Percentiles rank a stretch among this genome's conserved stretches.
These are phyloP conservation scores for Allodekkera sacchari DNA, from an alignment of 805 yeast species.

Conservation along the genomic window DNA sequence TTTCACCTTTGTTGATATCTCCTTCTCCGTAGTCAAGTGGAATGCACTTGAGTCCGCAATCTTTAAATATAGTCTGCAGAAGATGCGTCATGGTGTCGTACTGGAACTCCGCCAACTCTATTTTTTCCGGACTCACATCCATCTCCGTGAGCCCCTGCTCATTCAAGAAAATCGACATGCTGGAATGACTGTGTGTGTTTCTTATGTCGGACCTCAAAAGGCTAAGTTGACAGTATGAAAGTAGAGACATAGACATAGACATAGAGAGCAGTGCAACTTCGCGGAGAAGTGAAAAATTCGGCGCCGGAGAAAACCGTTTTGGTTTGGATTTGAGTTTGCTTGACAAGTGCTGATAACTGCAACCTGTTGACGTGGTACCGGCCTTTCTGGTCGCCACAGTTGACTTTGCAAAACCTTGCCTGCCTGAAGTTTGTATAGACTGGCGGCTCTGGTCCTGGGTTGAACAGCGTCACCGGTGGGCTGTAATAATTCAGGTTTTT, in stretches of 20 bases:
- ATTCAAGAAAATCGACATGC: conserved; percentile 60
- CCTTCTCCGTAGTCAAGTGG: conserved; percentile 75
- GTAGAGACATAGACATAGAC: background rate
- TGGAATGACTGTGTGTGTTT: too few relatives aligned
- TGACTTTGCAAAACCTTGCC: too few relatives aligned
- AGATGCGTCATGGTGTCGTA: conserved; percentile 55
- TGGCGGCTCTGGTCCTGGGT: too few relatives aligned
- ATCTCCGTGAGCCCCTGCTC: conserved; percentile 31
- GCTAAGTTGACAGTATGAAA: too few relatives aligned
- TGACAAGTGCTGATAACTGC: too few relatives aligned
- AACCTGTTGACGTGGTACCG: too few relatives aligned
- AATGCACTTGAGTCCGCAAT: conserved; percentile 72
- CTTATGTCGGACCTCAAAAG: too few relatives aligned
- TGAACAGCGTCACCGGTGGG: too few relatives aligned
- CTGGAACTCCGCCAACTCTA: conserved; percentile 60
- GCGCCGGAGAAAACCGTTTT: background rate
- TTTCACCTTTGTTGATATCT: conserved; percentile 70
- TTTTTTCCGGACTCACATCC: conserved; percentile 50
- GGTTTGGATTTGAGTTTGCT: too few relatives aligned
- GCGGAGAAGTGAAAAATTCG: background rate
- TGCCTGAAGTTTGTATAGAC: too few relatives aligned
- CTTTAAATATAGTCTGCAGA: conserved; percentile 37
- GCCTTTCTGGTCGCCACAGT: too few relatives aligned
- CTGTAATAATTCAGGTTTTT: too few relatives aligned
- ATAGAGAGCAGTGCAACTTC: background rate